Evolutionary conservation across 1,284 basidiomycete species (phyloP), one percentile per base, ranked within the genome.

Genomic region (Cutaneotrichosporon mucoides): DNA sequence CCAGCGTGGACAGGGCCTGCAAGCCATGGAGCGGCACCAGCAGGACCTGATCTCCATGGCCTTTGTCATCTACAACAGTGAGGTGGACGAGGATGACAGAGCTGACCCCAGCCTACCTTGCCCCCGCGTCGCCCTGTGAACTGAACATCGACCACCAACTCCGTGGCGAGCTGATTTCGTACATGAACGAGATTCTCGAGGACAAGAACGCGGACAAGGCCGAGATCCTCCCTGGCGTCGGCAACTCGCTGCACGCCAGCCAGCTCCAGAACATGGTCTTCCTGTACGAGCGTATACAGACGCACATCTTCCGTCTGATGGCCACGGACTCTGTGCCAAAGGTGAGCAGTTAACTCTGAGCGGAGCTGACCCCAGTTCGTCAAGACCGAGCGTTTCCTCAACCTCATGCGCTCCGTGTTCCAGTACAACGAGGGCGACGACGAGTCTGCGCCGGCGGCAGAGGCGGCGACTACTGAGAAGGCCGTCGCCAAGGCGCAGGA

Each of bases 121-220:
- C 94, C 0, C 94, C 93, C 0, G 90, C 92, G 33, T 94, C 91
- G 73, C 90, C 88, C 60, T 92, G 88, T 79, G 95, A 99, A 79
- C 85, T 99, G 61, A 99, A 99, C 80, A 98, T 99, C 67, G 96
- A 99, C 75, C 95, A 99, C 78, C 90, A 89, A 52, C 82, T 99
- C 42, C 88, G 95, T 62, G 92, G 92, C 68, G 95, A 98, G 80
- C 83, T 99, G 55, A 89, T 92, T 59, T 88, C 86, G 64, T 98
- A 98, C 77, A 84, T 99, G 69, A 89, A 88, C 78, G 90, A 91
- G 55, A 88, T 92, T 51, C 88, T 92, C 68, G 85, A 85, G 55
- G 76, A 79, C 57, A 89, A 88, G 72, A 78, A 71, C 12, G 71
- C 71, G 2, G 68, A 83, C 0, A 85, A 86, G 60, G 89, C 88